Evolutionary conservation across 371 early-diverging fungal genomes (phyloP).

Genomic region (Umbelopsis sp.): DNA sequence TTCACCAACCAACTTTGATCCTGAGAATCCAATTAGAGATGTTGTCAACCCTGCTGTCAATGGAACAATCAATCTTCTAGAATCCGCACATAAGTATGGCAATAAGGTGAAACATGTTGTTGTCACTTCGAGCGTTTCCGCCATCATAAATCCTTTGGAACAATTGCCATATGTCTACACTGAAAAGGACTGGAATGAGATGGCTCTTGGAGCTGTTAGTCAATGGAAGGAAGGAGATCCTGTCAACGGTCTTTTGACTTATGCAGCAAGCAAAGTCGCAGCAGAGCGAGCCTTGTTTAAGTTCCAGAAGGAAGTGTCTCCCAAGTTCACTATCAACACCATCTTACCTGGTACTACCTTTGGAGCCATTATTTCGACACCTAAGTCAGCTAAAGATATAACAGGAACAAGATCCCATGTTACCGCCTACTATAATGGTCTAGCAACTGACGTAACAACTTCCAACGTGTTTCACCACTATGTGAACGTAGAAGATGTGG

Average conservation of each 20-base stretch:
- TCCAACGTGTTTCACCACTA: not conserved
- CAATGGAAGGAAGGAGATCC: slow-evolving; percentile 4
- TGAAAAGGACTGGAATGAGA: slow-evolving; percentile 7
- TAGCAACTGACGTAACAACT: not conserved
- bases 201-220: not conserved
- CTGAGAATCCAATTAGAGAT: slow-evolving; percentile 1
- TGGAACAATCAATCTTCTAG: slow-evolving; percentile 6
- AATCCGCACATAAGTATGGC: slow-evolving; percentile 2
- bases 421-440: not conserved
- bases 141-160: not conserved
- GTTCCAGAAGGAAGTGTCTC: not conserved
- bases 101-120: slow-evolving; percentile 9
- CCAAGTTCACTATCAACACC: slow-evolving; percentile 3
- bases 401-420: not conserved
- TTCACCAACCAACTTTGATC: not conserved
- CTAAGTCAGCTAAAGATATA: not conserved
- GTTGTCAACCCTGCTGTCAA: slow-evolving; percentile 7
- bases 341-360: not conserved
- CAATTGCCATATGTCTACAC: not conserved
- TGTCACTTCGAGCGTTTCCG: not conserved
- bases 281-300: slow-evolving; percentile 7
- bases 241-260: not conserved
- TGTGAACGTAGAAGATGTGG: not conserved
- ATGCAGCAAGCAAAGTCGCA: slow-evolving; percentile 2
- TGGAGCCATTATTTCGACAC: not conserved